Evolutionary conservation across 225 moss, liverwort and hornwort genomes (phyloP), one percentile per base, ranked within the genome.

Genomic region (Sphagnum tenellum): DNA sequence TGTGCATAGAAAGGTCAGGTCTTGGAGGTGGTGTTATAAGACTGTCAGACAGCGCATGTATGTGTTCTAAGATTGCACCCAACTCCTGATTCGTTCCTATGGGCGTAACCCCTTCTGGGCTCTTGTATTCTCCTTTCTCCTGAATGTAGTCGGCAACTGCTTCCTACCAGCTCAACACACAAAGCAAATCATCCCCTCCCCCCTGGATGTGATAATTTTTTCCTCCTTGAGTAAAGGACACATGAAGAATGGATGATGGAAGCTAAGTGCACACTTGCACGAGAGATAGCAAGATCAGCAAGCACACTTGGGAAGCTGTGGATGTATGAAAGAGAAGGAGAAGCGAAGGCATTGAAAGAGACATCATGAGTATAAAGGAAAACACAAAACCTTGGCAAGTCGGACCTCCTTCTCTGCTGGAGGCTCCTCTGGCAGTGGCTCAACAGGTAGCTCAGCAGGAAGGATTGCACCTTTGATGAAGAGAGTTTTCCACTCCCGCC

Each of bases 81-180:
- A 95, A 67, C 50, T 86, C 82, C 68, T 84, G 75, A 44, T 95
- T 95, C 77, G 86, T 92, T 1, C 91, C 89, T 57, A 95, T 84
- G 13, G 72, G 65, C 8, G 79, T 72, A 47, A 88, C 0, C 47
- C 82, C 88, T 57, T 82, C 45, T 4, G 67, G 72, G 59, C 55
- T 85, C 63, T 9, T 0, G 9, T 84, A 92, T 52, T 85, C 84
- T 59, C 81, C 75, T 49, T 48, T 75, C 51, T 95, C 94, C 64
- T 88, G 63, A 48, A 95, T 69, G 68, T 95, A 95, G 2, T 79
- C 74, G 53, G 71, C 61, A 44, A 65, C 65, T 72, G 82, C 78
- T 69, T 76, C 73, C 91, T 95, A 71, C 3, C 56, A 63, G 29
- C 1, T 29, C 29, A 29, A 29, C 29, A 29, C 29, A 29, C 29